phyloP scores from a whole-genome alignment of 2,329 filamentous ascomycete species.

The Monilinia laxa region DNA sequence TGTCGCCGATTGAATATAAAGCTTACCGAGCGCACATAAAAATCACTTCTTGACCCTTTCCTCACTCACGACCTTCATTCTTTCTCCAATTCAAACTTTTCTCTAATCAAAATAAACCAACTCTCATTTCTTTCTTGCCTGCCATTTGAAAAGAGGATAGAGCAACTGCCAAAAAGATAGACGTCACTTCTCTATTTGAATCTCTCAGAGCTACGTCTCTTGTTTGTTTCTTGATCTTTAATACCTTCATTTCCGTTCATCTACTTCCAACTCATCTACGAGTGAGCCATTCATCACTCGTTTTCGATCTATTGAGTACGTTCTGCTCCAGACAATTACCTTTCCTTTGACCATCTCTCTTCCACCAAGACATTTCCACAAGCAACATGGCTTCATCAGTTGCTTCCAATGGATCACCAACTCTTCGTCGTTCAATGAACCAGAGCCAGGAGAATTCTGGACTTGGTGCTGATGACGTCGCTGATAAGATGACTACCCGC shows the following conservation, averaged over 20 bases:
- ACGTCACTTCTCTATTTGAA: conserved; percentile 38
- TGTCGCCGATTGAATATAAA: background rate
- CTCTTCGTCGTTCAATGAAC: conserved; percentile 41
- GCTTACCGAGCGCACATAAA: background rate
- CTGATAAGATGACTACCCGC: conserved; percentile 30
- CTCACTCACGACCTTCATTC: background rate
- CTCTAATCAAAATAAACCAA: background rate
- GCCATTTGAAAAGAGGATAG: conserved; percentile 21
- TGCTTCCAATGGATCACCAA: conserved; percentile 46
- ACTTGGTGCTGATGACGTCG: conserved; percentile 29
- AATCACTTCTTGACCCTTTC: conserved; percentile 3
- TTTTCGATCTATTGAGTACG: conserved; percentile 27
- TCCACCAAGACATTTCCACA: conserved; percentile 43
- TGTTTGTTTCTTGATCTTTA: conserved; percentile 36
- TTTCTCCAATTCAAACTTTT: background rate
- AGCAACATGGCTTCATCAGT: conserved; percentile 31
- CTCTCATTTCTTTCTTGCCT: conserved; percentile 12
- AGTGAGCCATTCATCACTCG: conserved; percentile 34
- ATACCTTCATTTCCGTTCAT: conserved; percentile 32
- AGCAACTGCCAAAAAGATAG: conserved; percentile 14
- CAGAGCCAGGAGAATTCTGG: conserved; percentile 43
- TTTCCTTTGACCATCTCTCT: conserved; percentile 6
- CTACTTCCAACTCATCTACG: conserved; percentile 35
- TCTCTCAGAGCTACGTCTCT: conserved; percentile 38
- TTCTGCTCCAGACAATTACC: conserved; percentile 25